Evolutionary conservation across 1,284 basidiomycete species (phyloP).

Genomic region (Boletus sp.): DNA sequence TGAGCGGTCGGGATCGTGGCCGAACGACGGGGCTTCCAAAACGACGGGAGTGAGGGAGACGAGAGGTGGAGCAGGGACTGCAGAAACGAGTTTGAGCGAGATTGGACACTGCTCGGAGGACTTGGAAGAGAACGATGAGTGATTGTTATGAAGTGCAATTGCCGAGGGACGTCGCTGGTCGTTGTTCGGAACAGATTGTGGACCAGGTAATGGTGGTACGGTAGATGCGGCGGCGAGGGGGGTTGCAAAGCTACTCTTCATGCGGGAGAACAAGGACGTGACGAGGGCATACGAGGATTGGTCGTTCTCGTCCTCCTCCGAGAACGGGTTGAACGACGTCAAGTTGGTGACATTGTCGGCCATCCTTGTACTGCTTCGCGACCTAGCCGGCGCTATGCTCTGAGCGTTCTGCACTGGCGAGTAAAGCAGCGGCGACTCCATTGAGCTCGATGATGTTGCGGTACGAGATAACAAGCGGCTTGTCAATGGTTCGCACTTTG

Average conservation of each 20-base stretch:
- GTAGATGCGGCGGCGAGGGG: constrained; percentile 57
- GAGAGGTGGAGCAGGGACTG: constrained; percentile 73
- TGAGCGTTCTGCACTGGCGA: constrained; percentile 46
- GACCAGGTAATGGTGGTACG: constrained; percentile 37
- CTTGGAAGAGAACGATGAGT: constrained; percentile 51
- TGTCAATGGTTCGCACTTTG: constrained; percentile 14
- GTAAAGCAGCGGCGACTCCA: constrained; percentile 39
- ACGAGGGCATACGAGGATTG: constrained; percentile 81
- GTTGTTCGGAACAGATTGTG: constrained; percentile 30
- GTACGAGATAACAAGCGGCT: constrained; percentile 14
- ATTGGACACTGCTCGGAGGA: constrained; percentile 56
- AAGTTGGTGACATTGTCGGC: constrained; percentile 70
- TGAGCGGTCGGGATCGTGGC: constrained; percentile 61
- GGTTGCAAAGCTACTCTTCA: constrained; percentile 74
- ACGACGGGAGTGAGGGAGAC: constrained; percentile 82
- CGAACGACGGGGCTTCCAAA: constrained; percentile 71
- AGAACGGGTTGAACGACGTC: constrained; percentile 85
- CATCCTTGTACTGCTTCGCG: constrained; percentile 63
- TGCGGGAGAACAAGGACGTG: constrained; percentile 72
- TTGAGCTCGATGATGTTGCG: constrained; percentile 14
- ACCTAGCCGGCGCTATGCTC: constrained; percentile 53
- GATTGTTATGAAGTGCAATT: constrained; percentile 46
- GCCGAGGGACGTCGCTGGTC: constrained; percentile 64
- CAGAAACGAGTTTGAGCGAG: constrained; percentile 55
- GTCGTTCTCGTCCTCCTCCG: constrained; percentile 84